Conservation (phyloP, 441 rosid species). For the Adansonia grandidieri region DNA sequence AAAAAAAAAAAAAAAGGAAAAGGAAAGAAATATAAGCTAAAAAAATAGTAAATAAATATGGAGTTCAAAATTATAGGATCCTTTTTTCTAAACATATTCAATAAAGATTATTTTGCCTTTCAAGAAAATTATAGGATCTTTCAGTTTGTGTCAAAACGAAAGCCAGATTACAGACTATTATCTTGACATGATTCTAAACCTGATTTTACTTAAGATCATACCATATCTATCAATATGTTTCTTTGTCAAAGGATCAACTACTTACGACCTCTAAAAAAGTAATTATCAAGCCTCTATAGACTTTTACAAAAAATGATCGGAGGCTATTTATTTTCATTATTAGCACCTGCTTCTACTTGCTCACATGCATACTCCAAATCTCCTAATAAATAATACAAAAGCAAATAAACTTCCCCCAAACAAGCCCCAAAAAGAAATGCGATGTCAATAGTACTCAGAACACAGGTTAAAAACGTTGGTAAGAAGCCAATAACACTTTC, state of each 20-base stretch:
- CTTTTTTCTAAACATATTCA: background rate
- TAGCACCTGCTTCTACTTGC: slow-evolving; percentile 8
- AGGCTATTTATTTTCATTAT: slow-evolving; percentile 1
- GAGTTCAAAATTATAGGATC: background rate
- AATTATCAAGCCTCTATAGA: slow-evolving; percentile 3
- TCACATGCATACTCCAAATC: background rate
- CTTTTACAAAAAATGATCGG: background rate
- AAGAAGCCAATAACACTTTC: background rate
- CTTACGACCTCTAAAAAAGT: background rate
- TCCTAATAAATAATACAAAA: slow-evolving; percentile 6
- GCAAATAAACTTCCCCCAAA: slow-evolving; percentile 13
- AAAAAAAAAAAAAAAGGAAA: no score
- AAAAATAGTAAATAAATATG: background rate
- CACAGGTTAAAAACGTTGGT: background rate
- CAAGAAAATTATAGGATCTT: background rate
- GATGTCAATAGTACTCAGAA: background rate
- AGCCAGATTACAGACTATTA: background rate
- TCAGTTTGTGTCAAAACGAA: background rate
- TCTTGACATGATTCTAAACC: background rate
- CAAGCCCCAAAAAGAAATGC: slow-evolving; percentile 6
- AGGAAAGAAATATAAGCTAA: background rate
- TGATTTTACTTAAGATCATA: background rate
- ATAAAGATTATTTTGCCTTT: background rate
- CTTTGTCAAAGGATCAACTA: slow-evolving; percentile 19
- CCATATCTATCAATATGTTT: background rate